Base-by-base conservation (phyloP, 2,329 filamentous ascomycete species). In the Phaeomoniella chlamydospora region DNA sequence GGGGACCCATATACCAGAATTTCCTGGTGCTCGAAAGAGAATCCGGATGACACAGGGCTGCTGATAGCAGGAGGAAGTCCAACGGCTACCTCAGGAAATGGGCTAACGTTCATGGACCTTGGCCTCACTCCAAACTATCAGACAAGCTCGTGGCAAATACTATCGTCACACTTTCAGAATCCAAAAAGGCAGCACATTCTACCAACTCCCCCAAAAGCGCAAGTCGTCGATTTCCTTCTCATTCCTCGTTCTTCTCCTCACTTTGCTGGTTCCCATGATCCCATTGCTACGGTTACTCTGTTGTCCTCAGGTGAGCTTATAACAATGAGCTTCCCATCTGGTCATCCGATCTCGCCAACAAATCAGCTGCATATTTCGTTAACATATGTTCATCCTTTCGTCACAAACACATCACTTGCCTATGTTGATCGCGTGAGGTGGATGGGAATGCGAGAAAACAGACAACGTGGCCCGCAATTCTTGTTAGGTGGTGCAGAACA, bases 11-110 rank as follows among this genome's bases (percentile, higher is more conserved):
- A 88, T 41, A 73, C 74, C 41, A 77, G 77, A 42, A 75, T 96
- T 38, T 72, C 77, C 1, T 98, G 90, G 90, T 98, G 90, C 58
- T 88, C 84, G 39, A 94, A 94, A 54, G 70, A 78, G 40, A 93
- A 96, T 50, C 80, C 86, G 0, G 90, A 98, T 49, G 88, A 98
- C 49, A 96, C 86, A 13, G 88, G 78, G 2, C 66, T 98, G 15
- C 60, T 98, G 29, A 70, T 98, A 37, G 82, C 86, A 2, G 90
- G 90, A 18, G 90, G 90, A 3, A 72, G 80, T 41, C 65, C 72
- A 2, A 69, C 72, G 1, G 77, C 78, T 13, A 69, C 75, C 29
- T 65, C 73, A 3, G 70, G 75, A 4, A 86, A 82, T 55, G 84
- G 83, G 4, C 58, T 98, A 41, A 93, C 82, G 1, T 88, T 96